Conservation (phyloP, 305 asterid genomes). For the Salvia sclarea region DNA sequence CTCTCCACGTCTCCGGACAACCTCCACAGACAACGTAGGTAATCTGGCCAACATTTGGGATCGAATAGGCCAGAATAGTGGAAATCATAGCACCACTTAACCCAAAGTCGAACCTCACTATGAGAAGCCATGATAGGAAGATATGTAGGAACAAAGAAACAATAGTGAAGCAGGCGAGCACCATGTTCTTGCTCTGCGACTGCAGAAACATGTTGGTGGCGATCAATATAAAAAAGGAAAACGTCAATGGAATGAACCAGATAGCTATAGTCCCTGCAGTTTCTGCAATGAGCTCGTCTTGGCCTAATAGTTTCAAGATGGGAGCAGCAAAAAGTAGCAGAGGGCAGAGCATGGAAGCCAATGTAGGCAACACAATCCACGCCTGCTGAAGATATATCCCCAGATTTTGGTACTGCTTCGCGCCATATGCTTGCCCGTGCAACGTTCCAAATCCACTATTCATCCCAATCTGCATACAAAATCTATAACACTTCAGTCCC, state of each 20-base stretch:
- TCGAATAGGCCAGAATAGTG: constrained; percentile 51
- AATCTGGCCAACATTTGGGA: constrained; percentile 56
- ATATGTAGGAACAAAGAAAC: constrained; percentile 43
- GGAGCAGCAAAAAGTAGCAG: constrained; percentile 49
- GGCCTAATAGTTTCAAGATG: constrained; percentile 55
- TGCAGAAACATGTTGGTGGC: constrained; percentile 68
- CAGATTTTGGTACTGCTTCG: constrained; percentile 54
- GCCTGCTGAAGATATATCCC: constrained; percentile 70
- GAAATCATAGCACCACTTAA: constrained; percentile 58
- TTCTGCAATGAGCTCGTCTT: constrained; percentile 46
- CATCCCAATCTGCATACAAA: constrained; percentile 52
- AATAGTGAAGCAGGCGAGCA: constrained; percentile 51
- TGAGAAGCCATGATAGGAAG: constrained; percentile 60
- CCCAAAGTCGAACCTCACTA: constrained; percentile 44
- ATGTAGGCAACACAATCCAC: constrained; percentile 48
- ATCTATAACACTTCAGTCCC: constrained; percentile 26
- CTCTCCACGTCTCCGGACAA: constrained; percentile 62
- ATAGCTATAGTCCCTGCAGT: constrained; percentile 47
- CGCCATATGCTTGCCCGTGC: constrained; percentile 73
- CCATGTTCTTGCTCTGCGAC: constrained; percentile 68
- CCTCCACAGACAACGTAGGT: constrained; percentile 46
- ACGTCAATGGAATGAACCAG: constrained; percentile 62
- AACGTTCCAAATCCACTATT: constrained; percentile 68
- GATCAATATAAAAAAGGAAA: constrained; percentile 44
- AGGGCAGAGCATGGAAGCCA: constrained; percentile 41